These are phyloP conservation scores for Entomortierella lignicola DNA, from an alignment of 192 early-diverging fungal genomes.

Conservation along the genomic window DNA sequence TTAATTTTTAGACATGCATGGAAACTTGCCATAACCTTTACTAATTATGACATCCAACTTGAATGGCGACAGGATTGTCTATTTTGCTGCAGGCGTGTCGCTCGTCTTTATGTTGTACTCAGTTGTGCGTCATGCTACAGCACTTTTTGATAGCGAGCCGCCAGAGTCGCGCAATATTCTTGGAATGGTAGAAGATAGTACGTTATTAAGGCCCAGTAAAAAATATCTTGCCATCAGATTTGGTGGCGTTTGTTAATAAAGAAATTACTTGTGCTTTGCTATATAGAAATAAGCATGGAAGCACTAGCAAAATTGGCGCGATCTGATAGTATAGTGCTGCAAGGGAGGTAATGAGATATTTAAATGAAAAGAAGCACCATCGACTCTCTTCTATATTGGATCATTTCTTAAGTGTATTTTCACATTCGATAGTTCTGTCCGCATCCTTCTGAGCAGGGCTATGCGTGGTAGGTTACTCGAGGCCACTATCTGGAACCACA, in stretches of 20 bases:
- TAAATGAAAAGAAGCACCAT: not conserved
- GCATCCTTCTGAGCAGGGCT: conserved; percentile 78
- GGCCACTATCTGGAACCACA: not conserved
- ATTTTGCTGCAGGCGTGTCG: conserved; percentile 50
- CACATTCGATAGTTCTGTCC: conserved; percentile 65
- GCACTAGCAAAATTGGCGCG: conserved; percentile 59
- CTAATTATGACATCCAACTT: conserved; percentile 25
- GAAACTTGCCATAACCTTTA: not conserved
- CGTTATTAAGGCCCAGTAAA: not conserved
- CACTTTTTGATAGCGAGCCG: conserved; percentile 42
- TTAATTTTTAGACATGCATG: too few relatives aligned
- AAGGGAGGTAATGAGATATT: conserved; percentile 58
- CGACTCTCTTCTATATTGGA: not conserved
- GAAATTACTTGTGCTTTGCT: not conserved
- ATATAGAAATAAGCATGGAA: conserved; percentile 58
- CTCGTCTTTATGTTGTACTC: conserved; percentile 55
- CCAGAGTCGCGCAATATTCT: conserved; percentile 45
- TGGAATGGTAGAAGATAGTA: conserved; percentile 53
- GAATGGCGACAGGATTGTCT: conserved; percentile 48
- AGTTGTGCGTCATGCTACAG: conserved; percentile 47
- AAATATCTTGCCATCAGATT: not conserved
- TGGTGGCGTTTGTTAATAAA: not conserved
- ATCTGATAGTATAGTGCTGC: conserved; percentile 61
- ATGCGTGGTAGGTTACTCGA: conserved; percentile 67
- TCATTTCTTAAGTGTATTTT: not conserved